Percentiles rank a stretch among this genome's conserved stretches.
Evolutionary conservation across 805 yeast genomes (phyloP).

Genomic region (Zygotorulaspora florentina): DNA sequence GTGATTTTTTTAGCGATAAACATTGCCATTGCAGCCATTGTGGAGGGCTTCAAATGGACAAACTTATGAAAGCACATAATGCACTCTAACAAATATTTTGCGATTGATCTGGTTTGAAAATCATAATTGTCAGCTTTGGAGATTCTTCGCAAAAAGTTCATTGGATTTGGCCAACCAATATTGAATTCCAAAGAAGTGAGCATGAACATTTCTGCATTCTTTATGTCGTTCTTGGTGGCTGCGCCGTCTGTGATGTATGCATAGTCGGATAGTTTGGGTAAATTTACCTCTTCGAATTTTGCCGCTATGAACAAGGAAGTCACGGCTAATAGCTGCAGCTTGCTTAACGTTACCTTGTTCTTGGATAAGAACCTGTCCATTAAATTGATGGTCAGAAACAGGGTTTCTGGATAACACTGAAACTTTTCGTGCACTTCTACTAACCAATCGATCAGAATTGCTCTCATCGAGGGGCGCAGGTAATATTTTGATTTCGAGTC

Average conservation of each 20-base stretch:
- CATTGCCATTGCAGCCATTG: conserved; percentile 86
- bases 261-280: conserved; percentile 81
- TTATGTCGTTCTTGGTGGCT: conserved; percentile 72
- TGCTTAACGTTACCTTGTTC: conserved; percentile 69
- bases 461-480: conserved; percentile 76
- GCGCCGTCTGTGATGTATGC: conserved; percentile 87
- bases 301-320: conserved; percentile 87
- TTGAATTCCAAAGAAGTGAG: conserved; percentile 68
- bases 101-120: conserved; percentile 75
- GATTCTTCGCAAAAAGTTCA: conserved; percentile 82
- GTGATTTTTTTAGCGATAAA: conserved; percentile 65
- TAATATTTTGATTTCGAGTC: conserved; percentile 50
- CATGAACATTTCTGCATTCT: conserved; percentile 77
- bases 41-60: conserved; percentile 68
- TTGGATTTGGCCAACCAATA: conserved; percentile 81
- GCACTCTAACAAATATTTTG: conserved; percentile 77
- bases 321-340: conserved; percentile 80
- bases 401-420: conserved; percentile 78
- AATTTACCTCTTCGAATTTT: conserved; percentile 85
- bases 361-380: conserved; percentile 83
- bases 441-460: conserved; percentile 89
- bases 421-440: conserved; percentile 84
- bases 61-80: conserved; percentile 72
- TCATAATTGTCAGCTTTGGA: conserved; percentile 91
- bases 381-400: conserved; percentile 74